A percentile compares a stretch with the other conserved stretches of the same genome.
These are phyloP conservation scores for Schwanniomyces pseudopolymorphus DNA, from an alignment of 805 yeast species.

Conservation along the genomic window DNA sequence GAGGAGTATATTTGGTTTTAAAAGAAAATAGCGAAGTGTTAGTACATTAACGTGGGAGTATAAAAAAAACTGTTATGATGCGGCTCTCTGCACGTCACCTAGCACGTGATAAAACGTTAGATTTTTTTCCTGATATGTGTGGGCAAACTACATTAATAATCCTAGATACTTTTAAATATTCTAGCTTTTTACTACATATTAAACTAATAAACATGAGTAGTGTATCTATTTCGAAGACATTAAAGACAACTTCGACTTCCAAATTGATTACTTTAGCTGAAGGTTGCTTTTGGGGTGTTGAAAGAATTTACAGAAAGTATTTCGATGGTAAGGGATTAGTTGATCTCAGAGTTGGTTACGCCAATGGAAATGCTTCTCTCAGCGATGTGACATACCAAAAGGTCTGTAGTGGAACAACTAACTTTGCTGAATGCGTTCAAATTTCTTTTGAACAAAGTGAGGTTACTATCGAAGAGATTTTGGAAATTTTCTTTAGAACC, in stretches of 20 bases:
- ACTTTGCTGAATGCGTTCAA: conserved; percentile 80
- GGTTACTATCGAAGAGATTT: conserved; percentile 58
- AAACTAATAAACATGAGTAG: conserved; percentile 6
- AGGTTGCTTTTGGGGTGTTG: conserved; percentile 89
- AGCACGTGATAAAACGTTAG: neutral
- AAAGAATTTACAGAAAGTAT: conserved; percentile 74
- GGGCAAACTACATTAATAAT: neutral
- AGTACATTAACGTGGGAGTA: neutral
- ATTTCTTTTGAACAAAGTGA: conserved; percentile 72
- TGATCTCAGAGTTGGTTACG: conserved; percentile 85
- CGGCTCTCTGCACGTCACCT: neutral
- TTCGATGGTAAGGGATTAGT: conserved; percentile 63
- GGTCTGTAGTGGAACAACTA: conserved; percentile 78
- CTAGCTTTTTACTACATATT: too few species aligned
- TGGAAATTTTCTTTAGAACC: conserved; percentile 84
- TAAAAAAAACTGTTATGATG: neutral
- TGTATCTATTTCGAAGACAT: conserved; percentile 30
- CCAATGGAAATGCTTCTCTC: conserved; percentile 71
- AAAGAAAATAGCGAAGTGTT: conserved; percentile 16
- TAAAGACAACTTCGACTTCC: conserved; percentile 33
- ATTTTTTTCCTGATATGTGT: neutral
- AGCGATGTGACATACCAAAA: conserved; percentile 49
- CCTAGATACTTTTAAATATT: neutral
- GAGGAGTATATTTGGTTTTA: conserved; percentile 39
- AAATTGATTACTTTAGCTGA: conserved; percentile 47